Base-by-base conservation (phyloP, 2,329 filamentous ascomycete species). In the Alternaria incomplexa region DNA sequence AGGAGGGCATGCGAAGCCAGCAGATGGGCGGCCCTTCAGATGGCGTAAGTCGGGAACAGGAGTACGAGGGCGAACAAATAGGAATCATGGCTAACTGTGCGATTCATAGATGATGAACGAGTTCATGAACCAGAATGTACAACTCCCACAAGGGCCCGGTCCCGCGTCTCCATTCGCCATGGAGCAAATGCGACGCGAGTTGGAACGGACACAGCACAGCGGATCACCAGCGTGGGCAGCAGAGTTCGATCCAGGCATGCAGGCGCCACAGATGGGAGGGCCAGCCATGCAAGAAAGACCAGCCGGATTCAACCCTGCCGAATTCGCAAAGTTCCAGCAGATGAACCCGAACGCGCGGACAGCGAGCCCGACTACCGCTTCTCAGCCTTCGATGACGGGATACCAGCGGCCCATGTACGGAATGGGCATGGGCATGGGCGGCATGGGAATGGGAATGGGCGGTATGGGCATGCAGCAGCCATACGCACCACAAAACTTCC, bases 271-370 rank as follows among this genome's bases (percentile, higher is more conserved):
- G 90, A 94, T 90, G 91, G 94, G 79, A 91, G 94, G 79, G 84
- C 91, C 65, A 85, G 88, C 7, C 91, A 86, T 90, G 81, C 88
- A 86, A 80, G 85, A 81, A 71, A 82, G 73, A 70, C 77, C 70
- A 66, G 78, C 74, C 55, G 83, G 82, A 64, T 97, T 97, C 80
- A 91, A 85, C 64, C 85, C 93, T 25, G 91, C 93, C 48, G 96
- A 98, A 70, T 98, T 97, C 79, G 89, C 92, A 51, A 89, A 90
- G 65, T 98, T 97, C 80, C 91, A 93, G 76, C 89, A 87, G 67
- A 85, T 87, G 66, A 87, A 87, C 65, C 83, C 82, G 11, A 79
- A 83, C 75, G 87, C 81, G 73, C 87, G 82, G 83, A 87, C 82
- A 78, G 88, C 81, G 77, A 93, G 87, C 83, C 91, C 84, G 69